Base-by-base conservation (phyloP, 345 rosid genomes). In the Camelina neglecta region DNA sequence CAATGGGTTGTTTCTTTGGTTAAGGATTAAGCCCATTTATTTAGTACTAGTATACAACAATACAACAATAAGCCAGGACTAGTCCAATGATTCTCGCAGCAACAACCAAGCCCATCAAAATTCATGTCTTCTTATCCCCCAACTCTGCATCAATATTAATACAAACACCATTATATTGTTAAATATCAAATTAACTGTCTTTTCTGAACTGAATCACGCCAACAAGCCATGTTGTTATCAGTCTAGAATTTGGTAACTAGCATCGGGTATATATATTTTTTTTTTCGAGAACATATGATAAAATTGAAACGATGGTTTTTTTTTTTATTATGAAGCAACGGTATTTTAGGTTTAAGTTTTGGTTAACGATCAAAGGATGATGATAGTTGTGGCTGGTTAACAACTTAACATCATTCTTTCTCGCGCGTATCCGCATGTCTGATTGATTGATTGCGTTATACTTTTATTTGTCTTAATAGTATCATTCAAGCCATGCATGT, bases 51-150 rank as follows among this genome's bases (percentile, higher is more conserved):
- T 69, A n/a, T 26, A 16, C 18, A 35, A 35, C 2, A 57, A n/a
- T 26, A 16, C 18, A 35, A 35, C 2, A 57, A 18, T 45, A 21
- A 11, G 53, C 63, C 12, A 7, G 0, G 29, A 6, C 8, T 68
- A 55, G 54, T 56, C 20, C 41, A 26, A 18, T 29, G 26, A 31
- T 58, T 45, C 56, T 16, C 26, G 7, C 33, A 44, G 13, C 65
- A 69, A 9, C 47, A 16, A 44, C 6, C 29, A 31, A 13, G 56
- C 45, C 74, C 65, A 70, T 31, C 15, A 69, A 31, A 29, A 15
- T 9, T 56, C 1, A 7, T 4, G 16, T 29, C 55, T 31, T 48
- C 18, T 50, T 47, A 66, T 67, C 47, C 47, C 29, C 31, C 31
- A 35, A 11, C 47, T 36, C 29, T 10, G 29, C 57, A 48, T 4